Conservation (phyloP, 306 rosid species). For the Acacia melanoxylon region DNA sequence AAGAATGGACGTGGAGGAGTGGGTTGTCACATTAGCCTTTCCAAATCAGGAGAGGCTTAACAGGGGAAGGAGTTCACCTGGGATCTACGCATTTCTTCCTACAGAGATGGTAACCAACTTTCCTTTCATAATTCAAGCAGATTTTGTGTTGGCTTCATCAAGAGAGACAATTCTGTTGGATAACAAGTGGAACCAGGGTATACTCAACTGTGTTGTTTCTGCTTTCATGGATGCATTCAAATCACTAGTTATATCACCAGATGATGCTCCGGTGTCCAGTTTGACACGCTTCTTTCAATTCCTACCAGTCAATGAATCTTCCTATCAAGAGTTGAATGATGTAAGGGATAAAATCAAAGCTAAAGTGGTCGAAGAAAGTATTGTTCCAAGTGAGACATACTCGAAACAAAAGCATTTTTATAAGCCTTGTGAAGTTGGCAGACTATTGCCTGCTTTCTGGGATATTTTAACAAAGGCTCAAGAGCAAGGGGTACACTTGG, state of each 20-base stretch:
- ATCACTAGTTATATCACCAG: slow-evolving; percentile 41
- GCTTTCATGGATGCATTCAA: slow-evolving; percentile 66
- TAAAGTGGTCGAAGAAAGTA: slow-evolving; percentile 43
- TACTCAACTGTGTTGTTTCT: slow-evolving; percentile 60
- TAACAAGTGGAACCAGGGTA: slow-evolving; percentile 76
- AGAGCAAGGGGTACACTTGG: slow-evolving; percentile 41
- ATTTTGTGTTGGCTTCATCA: slow-evolving; percentile 72
- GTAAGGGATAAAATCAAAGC: slow-evolving; percentile 56
- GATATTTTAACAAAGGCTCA: slow-evolving; percentile 46
- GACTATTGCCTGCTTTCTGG: slow-evolving; percentile 66
- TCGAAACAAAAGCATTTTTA: slow-evolving; percentile 58
- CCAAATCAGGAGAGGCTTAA: slow-evolving; percentile 55
- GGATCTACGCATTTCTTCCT: slow-evolving; percentile 76
- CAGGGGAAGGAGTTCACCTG: slow-evolving; percentile 48
- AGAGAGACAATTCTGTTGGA: slow-evolving; percentile 70
- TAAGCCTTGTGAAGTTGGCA: slow-evolving; percentile 60
- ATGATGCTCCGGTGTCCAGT: slow-evolving; percentile 46
- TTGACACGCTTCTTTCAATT: slow-evolving; percentile 51
- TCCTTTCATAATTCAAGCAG: slow-evolving; percentile 81
- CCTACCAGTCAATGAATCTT: slow-evolving; percentile 50
- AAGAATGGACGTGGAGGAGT: slow-evolving; percentile 62
- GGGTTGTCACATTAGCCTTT: slow-evolving; percentile 63
- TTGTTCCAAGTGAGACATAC: slow-evolving; percentile 62
- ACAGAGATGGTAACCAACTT: slow-evolving; percentile 73
- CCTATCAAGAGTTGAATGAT: slow-evolving; percentile 41